These are phyloP conservation scores for Trametes punicea DNA, from an alignment of 768 basidiomycete species.

Conservation along the genomic window DNA sequence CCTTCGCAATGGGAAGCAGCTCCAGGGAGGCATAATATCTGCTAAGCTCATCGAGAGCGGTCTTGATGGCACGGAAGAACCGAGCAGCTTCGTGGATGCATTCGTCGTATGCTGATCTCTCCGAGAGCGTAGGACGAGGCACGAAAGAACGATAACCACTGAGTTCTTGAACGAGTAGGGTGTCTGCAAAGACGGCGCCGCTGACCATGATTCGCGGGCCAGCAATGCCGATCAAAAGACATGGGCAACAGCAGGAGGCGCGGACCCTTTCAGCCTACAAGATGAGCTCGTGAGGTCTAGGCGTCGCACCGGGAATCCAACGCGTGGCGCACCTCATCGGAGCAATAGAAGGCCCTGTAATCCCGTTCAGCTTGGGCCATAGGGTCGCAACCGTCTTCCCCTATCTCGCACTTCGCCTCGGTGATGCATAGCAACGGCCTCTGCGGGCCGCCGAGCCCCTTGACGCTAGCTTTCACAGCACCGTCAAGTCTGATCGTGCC, in stretches of 20 bases:
- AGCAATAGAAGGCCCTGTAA: constrained; percentile 11
- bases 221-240: constrained; percentile 18
- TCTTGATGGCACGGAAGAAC: constrained; percentile 4
- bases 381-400: constrained; percentile 14
- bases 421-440: not conserved
- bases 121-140: not conserved
- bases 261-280: constrained; percentile 8
- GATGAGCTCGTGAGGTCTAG: not conserved
- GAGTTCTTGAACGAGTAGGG: constrained; percentile 19
- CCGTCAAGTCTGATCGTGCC: not conserved
- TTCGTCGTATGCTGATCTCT: not conserved
- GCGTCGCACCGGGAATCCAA: not conserved
- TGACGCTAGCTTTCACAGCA: not conserved
- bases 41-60: constrained; percentile 2
- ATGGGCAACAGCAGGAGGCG: constrained; percentile 23
- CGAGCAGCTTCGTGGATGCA: constrained; percentile 4
- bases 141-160: constrained; percentile 17
- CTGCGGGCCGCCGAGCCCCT: not conserved
- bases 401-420: constrained; percentile 6
- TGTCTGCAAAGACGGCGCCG: constrained; percentile 23
- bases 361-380: constrained; percentile 8
- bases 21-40: not conserved
- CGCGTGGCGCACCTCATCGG: constrained; percentile 7
- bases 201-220: constrained; percentile 21
- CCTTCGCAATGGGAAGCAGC: not conserved